Conservation (phyloP, 192 early-diverging fungal genomes). For the Coemansia sp. region DNA sequence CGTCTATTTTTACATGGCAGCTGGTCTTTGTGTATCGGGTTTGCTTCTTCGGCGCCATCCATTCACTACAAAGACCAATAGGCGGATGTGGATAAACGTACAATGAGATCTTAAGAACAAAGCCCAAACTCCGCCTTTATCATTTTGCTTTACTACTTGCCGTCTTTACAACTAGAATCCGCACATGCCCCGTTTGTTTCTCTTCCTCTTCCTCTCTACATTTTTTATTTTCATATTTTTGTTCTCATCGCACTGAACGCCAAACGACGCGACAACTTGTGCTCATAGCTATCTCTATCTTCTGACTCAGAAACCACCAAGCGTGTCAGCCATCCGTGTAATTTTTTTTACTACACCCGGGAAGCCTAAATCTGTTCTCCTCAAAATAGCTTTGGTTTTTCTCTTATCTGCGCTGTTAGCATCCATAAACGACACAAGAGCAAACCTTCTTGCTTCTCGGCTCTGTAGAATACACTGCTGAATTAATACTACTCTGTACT, state of each 20-base stretch:
- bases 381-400: neutral
- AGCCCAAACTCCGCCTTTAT: slow-evolving; percentile 5
- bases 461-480: slow-evolving; percentile 9
- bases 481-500: neutral
- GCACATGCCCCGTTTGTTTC: neutral
- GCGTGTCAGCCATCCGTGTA: neutral
- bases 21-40: neutral
- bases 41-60: neutral
- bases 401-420: neutral
- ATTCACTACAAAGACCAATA: neutral
- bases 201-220: slow-evolving; percentile 13
- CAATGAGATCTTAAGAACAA: neutral
- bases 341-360: neutral
- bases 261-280: neutral
- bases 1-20: neutral
- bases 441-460: neutral
- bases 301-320: neutral
- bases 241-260: neutral
- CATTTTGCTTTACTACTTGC: neutral
- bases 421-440: neutral
- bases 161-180: neutral
- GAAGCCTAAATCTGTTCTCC: neutral
- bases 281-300: slow-evolving; percentile 4
- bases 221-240: slow-evolving; percentile 7
- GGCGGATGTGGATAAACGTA: neutral